A percentile compares a stretch with the other conserved stretches of the same genome.
These are phyloP conservation scores for Gossypium rotundifolium DNA, from an alignment of 345 rosid species.

Conservation along the genomic window DNA sequence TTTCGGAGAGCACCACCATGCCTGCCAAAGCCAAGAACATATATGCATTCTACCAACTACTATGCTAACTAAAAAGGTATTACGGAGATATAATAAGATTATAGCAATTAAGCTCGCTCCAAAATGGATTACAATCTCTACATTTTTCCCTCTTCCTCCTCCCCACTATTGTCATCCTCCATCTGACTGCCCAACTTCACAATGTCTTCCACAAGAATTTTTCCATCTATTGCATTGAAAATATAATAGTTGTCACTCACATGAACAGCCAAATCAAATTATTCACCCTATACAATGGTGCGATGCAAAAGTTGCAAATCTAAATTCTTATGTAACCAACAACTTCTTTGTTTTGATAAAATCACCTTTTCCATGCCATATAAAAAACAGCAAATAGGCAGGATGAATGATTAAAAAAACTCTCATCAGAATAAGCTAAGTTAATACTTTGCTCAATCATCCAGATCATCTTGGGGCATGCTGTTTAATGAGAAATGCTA, in stretches of 20 bases:
- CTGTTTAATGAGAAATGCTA: not conserved
- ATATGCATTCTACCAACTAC: not conserved
- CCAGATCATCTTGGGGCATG: not conserved
- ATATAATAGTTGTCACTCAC: not conserved
- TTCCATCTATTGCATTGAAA: constrained; percentile 59
- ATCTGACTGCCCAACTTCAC: constrained; percentile 63
- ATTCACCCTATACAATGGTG: not conserved
- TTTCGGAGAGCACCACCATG: not conserved
- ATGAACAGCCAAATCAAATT: constrained; percentile 1
- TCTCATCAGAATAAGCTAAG: not conserved
- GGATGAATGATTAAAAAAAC: not conserved
- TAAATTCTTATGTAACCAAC: not conserved
- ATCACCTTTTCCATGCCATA: not conserved
- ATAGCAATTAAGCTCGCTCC: not conserved
- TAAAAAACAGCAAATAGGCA: not conserved
- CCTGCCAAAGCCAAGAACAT: not conserved
- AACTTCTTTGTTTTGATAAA: not conserved
- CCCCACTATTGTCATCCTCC: constrained; percentile 42
- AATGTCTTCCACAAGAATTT: constrained; percentile 92
- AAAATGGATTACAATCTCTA: constrained; percentile 4
- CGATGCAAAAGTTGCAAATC: not conserved
- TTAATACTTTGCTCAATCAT: not conserved
- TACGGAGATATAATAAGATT: not conserved
- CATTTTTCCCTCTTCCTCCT: constrained; percentile 23
- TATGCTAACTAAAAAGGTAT: not conserved